Base-by-base conservation (phyloP, 2,329 filamentous ascomycete species). In the Lachnellula suecica region DNA sequence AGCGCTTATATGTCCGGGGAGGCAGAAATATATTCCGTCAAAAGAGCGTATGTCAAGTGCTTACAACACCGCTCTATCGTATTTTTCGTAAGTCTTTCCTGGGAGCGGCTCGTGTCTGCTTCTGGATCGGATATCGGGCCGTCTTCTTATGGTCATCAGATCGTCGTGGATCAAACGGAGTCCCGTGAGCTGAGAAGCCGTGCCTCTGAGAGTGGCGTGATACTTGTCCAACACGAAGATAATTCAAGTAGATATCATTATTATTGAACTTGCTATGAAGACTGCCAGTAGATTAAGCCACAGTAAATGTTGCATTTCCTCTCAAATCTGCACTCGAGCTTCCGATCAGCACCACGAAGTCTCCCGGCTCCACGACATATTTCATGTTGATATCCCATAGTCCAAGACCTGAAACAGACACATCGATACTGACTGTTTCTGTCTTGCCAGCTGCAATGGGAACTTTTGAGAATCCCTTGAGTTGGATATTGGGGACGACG, bases 391-490 rank as follows among this genome's bases (percentile, higher is more conserved):
- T 78, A 62, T 88, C 83, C 87, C 87, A 91, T 38, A 88, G 84
- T 47, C 87, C 89, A 49, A 90, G 48, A 60, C 89, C 86, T 59
- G 84, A 78, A 35, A 88, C 76, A 7, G 78, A 84, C 52, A 91
- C 57, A 1, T 73, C 71, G 61, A 91, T 77, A 22, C 76, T 71
- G 0, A 90, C 78, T 0, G 70, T 76, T 51, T 70, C 68, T 3
- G 69, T 77, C 63, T 83, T 73, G 0, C 81, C 83, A 0, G 77
- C 74, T 4, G 75, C 71, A 15, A 91, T 68, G 23, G 72, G 67
- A 2, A 88, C 72, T 73, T 91, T 91, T 47, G 84, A 82, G 64
- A 91, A 91, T 23, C 87, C 87, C 8, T 88, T 81, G 11, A 91
- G 75, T 34, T 82, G 80, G 45, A 79, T 78, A 5, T 84, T 71